Percentiles rank a stretch among this genome's conserved stretches.
Conservation (phyloP, 768 basidiomycete genomes). For the Tylopilus rubrobrunneus region DNA sequence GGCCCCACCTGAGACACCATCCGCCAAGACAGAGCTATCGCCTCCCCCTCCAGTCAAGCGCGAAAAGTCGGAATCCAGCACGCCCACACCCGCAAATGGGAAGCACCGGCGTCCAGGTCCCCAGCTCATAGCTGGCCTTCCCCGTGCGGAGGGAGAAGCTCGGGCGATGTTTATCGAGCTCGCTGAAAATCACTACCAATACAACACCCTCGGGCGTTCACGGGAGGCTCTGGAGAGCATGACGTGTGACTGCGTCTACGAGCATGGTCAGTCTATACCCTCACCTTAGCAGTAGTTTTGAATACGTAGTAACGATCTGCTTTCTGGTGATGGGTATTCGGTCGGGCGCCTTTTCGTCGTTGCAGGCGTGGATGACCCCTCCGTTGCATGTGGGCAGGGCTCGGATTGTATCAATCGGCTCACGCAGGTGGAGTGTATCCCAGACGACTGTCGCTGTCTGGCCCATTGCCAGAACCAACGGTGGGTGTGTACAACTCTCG, state of each 20-base stretch:
- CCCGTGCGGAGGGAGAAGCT: conserved; percentile 71
- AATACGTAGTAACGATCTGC: conserved; percentile 29
- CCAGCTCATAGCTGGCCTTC: conserved; percentile 80
- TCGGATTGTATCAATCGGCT: conserved; percentile 97
- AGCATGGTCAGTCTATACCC: conserved; percentile 60
- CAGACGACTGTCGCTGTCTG: conserved; percentile 82
- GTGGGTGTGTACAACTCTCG: conserved; percentile 38
- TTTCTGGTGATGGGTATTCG: conserved; percentile 9
- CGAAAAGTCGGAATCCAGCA: conserved; percentile 34
- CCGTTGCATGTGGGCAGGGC: conserved; percentile 75
- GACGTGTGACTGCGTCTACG: conserved; percentile 90
- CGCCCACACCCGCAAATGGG: conserved; percentile 33
- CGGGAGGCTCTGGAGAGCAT: conserved; percentile 89
- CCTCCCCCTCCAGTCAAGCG: conserved; percentile 29
- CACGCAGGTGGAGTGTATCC: conserved; percentile 95
- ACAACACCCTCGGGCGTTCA: conserved; percentile 79
- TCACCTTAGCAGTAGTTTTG: conserved; percentile 19
- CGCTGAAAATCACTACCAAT: conserved; percentile 79
- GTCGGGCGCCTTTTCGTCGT: conserved; percentile 22
- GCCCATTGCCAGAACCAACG: conserved; percentile 88
- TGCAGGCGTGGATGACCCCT: conserved; percentile 56
- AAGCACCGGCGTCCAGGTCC: conserved; percentile 38
- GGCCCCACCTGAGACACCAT: conserved; percentile 26
- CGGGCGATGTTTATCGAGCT: conserved; percentile 71
- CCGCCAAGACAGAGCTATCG: conserved; percentile 28